Conservation (phyloP, 2,329 filamentous ascomycete genomes). For the Reticulascus tulasneorum region DNA sequence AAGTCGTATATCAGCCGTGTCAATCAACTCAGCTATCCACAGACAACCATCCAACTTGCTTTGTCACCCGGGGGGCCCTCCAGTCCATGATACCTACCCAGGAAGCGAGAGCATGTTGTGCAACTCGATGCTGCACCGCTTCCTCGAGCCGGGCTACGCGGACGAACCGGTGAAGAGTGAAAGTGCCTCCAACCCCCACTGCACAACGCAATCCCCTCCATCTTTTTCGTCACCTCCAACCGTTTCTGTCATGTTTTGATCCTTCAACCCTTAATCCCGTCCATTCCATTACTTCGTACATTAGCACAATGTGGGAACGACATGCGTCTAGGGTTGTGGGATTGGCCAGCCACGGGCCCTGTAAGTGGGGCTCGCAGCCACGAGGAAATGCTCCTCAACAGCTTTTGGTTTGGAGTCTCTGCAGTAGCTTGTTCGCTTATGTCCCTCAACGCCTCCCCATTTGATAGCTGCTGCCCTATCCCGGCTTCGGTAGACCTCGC, state of each 20-base stretch:
- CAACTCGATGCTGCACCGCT: not conserved
- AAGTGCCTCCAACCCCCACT: constrained; percentile 6
- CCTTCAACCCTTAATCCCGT: not conserved
- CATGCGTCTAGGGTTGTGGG: too few relatives aligned
- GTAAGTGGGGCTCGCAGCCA: constrained; percentile 1
- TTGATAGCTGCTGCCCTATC: not conserved
- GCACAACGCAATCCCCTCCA: constrained; percentile 1
- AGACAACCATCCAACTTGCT: too few relatives aligned
- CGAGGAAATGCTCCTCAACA: constrained; percentile 1
- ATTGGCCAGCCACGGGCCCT: constrained; percentile 3
- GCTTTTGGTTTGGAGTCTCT: not conserved
- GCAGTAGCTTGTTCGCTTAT: constrained; percentile 3
- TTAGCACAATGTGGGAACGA: too few relatives aligned
- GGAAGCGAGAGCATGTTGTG: too few relatives aligned
- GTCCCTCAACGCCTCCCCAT: not conserved
- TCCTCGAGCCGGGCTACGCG: not conserved
- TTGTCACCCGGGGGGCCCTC: too few relatives aligned
- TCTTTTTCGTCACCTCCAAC: constrained; percentile 5
- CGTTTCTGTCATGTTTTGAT: constrained; percentile 4
- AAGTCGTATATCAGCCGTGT: too few relatives aligned
- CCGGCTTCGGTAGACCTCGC: too few relatives aligned
- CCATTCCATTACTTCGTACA: too few relatives aligned
- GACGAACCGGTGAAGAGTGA: not conserved
- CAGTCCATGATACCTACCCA: too few relatives aligned
- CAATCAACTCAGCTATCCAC: too few relatives aligned